A percentile compares a stretch with the other conserved stretches of the same genome.
phyloP scores from a whole-genome alignment of 257 asterid species.

The Dorcoceras hygrometricum region DNA sequence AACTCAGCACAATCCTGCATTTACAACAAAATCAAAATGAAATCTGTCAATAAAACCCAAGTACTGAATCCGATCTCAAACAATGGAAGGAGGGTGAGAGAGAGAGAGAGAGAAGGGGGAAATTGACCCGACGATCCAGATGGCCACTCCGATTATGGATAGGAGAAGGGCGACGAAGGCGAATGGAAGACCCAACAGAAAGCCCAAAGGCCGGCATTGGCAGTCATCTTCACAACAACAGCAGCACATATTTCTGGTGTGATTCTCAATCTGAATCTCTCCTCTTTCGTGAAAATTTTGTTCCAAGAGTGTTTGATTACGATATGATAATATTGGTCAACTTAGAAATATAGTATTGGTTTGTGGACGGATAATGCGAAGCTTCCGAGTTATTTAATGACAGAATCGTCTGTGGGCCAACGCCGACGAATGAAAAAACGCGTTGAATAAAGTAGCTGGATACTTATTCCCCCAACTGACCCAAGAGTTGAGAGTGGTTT shows the following conservation, averaged over 20 bases:
- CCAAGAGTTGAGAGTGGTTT: too few relatives aligned
- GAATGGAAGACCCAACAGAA: slow-evolving; percentile 63
- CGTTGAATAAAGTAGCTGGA: too few relatives aligned
- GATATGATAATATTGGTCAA: too few relatives aligned
- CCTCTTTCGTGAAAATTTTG: too few relatives aligned
- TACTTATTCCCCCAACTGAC: too few relatives aligned
- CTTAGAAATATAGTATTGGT: too few relatives aligned
- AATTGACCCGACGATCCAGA: slow-evolving; percentile 72
- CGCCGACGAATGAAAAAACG: too few relatives aligned
- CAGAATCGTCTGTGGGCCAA: too few relatives aligned
- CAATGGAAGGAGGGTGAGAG: neutral
- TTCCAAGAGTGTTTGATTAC: too few relatives aligned
- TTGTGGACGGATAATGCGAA: too few relatives aligned
- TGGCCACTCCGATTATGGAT: slow-evolving; percentile 59
- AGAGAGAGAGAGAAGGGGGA: slow-evolving; percentile 17
- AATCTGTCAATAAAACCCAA: neutral
- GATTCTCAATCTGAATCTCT: neutral
- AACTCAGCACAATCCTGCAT: slow-evolving; percentile 57
- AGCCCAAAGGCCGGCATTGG: slow-evolving; percentile 44
- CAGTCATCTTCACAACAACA: slow-evolving; percentile 23
- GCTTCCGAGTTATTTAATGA: too few relatives aligned
- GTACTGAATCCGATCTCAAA: neutral
- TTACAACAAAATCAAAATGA: neutral
- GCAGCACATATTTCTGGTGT: slow-evolving; percentile 12
- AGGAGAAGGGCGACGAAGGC: slow-evolving; percentile 63